These are phyloP conservation scores for Hylodesmum podocarpum DNA, from an alignment of 306 rosid species.

Conservation along the genomic window DNA sequence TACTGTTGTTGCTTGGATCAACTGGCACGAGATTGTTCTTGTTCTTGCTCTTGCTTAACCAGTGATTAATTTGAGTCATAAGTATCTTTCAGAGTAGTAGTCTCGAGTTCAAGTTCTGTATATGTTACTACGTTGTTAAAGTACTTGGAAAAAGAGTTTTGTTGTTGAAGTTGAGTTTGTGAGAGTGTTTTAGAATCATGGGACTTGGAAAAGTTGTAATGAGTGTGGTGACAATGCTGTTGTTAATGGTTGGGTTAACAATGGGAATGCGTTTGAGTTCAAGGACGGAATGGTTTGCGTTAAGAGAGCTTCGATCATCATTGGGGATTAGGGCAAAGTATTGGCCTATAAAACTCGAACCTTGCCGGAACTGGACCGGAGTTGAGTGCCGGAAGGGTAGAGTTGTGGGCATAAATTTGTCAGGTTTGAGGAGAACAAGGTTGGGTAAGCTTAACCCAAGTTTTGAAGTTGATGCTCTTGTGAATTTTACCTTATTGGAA, in stretches of 20 bases:
- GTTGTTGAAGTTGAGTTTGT: slow-evolving; percentile 8
- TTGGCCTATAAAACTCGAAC: slow-evolving; percentile 76
- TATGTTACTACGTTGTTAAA: too few species aligned
- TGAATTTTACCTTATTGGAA: slow-evolving; percentile 54
- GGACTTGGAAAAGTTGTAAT: slow-evolving; percentile 39
- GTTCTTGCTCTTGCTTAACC: too few species aligned
- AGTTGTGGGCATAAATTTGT: slow-evolving; percentile 53
- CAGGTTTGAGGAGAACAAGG: slow-evolving; percentile 64
- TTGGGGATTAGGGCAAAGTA: slow-evolving; percentile 65
- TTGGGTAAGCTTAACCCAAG: slow-evolving; percentile 37
- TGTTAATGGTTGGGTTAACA: slow-evolving; percentile 41
- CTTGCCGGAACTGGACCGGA: slow-evolving; percentile 74
- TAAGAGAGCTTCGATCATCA: slow-evolving; percentile 71
- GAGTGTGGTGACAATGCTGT: slow-evolving; percentile 27
- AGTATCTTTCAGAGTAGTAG: too few species aligned
- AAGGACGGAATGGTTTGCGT: slow-evolving; percentile 53
- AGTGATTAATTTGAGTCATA: too few species aligned
- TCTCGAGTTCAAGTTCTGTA: background rate
- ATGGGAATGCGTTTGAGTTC: slow-evolving; percentile 38
- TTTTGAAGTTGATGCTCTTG: slow-evolving; percentile 67
- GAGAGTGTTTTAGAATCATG: slow-evolving; percentile 45
- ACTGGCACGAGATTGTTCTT: background rate
- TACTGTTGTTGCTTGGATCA: background rate
- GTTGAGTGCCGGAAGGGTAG: slow-evolving; percentile 53
- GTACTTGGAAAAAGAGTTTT: background rate